A percentile compares a stretch with the other conserved stretches of the same genome.
Evolutionary conservation across 805 yeast species (phyloP).

Genomic region (Nakazawaea anatomiae): DNA sequence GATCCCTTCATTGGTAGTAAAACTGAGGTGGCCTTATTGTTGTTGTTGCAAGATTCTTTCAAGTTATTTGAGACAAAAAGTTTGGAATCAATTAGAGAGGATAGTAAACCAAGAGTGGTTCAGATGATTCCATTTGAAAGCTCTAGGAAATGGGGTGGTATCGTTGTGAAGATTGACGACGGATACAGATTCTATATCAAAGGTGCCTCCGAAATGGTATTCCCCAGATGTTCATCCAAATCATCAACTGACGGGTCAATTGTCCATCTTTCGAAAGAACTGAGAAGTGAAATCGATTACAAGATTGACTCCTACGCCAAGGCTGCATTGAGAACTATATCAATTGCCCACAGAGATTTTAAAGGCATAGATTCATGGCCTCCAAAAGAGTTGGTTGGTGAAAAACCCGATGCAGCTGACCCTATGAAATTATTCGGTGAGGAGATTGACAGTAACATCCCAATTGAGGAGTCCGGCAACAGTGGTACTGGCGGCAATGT

Average conservation of each 20-base stretch:
- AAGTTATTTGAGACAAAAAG: constrained; percentile 33
- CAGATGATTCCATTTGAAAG: constrained; percentile 90
- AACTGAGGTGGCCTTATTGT: constrained; percentile 85
- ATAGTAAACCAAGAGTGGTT: constrained; percentile 34
- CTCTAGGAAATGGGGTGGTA: constrained; percentile 87
- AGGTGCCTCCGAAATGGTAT: constrained; percentile 92
- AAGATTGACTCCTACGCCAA: constrained; percentile 51
- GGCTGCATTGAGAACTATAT: constrained; percentile 80
- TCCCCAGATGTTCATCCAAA: constrained; percentile 48
- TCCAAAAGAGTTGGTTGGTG: constrained; percentile 40
- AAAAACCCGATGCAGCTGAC: constrained; percentile 34
- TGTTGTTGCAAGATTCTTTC: constrained; percentile 56
- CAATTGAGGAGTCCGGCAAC: constrained; percentile 2
- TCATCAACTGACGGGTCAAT: constrained; percentile 24
- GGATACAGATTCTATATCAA: constrained; percentile 63
- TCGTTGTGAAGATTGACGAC: constrained; percentile 49
- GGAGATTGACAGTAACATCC: constrained; percentile 18
- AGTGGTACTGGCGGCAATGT: constrained; percentile 5
- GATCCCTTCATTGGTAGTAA: constrained; percentile 86
- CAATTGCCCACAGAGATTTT: constrained; percentile 78
- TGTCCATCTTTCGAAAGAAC: constrained; percentile 23
- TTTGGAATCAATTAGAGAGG: constrained; percentile 42
- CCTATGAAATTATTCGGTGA: constrained; percentile 34
- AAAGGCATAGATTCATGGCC: constrained; percentile 53
- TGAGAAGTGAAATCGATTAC: constrained; percentile 22